Conservation (phyloP, 108 stramenopile species). For the Skeletonema tropicum region DNA sequence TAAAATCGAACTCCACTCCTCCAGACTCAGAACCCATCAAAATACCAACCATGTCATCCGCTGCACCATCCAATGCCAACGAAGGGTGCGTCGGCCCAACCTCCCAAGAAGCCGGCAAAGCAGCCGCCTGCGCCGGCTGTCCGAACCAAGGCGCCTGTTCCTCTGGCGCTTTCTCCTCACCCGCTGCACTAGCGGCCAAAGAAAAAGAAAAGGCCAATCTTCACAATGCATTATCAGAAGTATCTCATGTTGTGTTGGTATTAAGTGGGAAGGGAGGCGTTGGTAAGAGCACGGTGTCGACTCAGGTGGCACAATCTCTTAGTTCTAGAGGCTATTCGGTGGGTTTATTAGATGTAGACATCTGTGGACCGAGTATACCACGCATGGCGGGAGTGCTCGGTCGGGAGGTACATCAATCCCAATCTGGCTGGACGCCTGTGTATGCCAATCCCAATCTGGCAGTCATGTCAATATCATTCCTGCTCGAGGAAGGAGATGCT, state of each 20-base stretch:
- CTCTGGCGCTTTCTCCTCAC: conserved; percentile 80
- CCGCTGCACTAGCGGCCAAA: conserved; percentile 66
- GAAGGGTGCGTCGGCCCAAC: conserved; percentile 95
- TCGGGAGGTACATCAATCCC: conserved; percentile 83
- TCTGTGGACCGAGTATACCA: conserved; percentile 97
- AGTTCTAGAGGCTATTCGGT: conserved; percentile 90
- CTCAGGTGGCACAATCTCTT: conserved; percentile 93
- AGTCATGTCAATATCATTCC: conserved; percentile 97
- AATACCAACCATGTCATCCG: conserved; percentile 15
- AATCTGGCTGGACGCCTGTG: conserved; percentile 97
- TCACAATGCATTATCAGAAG: conserved; percentile 71
- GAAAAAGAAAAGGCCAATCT: conserved; percentile 61
- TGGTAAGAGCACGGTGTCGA: conserved; percentile 95
- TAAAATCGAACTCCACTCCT: too few relatives aligned
- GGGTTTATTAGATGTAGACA: conserved; percentile 97
- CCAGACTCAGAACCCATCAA: neutral
- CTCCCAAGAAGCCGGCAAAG: conserved; percentile 92
- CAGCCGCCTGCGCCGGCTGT: conserved; percentile 94
- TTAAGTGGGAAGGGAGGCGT: conserved; percentile 99
- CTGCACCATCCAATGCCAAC: conserved; percentile 76
- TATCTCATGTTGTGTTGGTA: conserved; percentile 94
- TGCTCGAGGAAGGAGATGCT: conserved; percentile 90
- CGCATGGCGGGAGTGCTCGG: conserved; percentile 82
- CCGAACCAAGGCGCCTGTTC: conserved; percentile 95
- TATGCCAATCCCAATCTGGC: conserved; percentile 91